Conservation (phyloP, 73 alveolate species). For the Blepharisma stoltei region DNA sequence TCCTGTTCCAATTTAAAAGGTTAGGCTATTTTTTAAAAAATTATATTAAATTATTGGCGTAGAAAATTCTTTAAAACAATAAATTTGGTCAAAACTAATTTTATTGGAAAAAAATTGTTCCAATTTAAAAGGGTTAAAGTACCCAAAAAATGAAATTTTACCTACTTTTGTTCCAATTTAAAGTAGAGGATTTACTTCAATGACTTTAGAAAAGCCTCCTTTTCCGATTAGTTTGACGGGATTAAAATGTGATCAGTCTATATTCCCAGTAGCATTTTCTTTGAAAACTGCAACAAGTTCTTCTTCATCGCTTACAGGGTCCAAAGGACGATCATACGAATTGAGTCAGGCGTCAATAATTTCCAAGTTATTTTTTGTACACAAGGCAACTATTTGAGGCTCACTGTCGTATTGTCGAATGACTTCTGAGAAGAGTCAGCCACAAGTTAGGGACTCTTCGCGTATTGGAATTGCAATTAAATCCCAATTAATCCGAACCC, state of each 20-base stretch:
- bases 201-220: conserved; percentile 84
- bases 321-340: conserved; percentile 38
- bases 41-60: no score
- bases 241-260: conserved; percentile 28
- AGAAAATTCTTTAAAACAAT: no score
- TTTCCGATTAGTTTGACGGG: conserved; percentile 69
- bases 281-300: conserved; percentile 11
- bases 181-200: no score
- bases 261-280: neutral
- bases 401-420: conserved; percentile 35
- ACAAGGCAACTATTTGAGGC: conserved; percentile 42
- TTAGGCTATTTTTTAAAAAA: no score
- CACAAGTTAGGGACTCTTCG: conserved; percentile 48
- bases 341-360: conserved; percentile 48
- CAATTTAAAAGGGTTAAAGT: no score
- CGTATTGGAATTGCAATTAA: neutral
- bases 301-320: neutral
- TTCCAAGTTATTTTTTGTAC: conserved; percentile 40
- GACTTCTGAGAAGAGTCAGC: conserved; percentile 57
- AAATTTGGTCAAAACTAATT: no score
- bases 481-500: no score
- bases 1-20: no score
- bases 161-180: no score
- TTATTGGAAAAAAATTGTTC: no score
- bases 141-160: no score